phyloP scores from a whole-genome alignment of 106 monocot genomes.

The Ottelia alismoides region DNA sequence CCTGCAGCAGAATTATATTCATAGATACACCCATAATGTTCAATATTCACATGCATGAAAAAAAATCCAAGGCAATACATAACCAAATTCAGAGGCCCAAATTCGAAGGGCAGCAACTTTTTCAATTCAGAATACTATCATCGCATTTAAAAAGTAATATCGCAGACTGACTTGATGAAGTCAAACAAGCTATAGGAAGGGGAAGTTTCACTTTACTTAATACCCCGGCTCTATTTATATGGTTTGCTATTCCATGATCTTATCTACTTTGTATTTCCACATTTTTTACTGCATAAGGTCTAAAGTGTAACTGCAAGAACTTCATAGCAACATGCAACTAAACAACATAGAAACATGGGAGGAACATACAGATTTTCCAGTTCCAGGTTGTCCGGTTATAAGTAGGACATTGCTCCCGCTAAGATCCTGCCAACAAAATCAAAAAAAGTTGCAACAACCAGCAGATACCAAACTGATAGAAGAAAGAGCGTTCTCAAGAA shows the following conservation, averaged over 20 bases:
- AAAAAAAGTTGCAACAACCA: not conserved
- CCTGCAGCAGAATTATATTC: conserved; percentile 26
- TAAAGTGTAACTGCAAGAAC: not conserved
- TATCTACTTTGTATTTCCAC: not conserved
- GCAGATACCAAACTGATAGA: not conserved
- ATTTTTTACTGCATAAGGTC: not conserved
- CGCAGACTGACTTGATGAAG: not conserved
- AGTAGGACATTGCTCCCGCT: conserved; percentile 31
- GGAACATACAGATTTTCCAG: conserved; percentile 76
- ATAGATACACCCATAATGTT: not conserved
- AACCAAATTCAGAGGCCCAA: not conserved
- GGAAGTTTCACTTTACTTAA: not conserved
- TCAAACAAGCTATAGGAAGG: not conserved
- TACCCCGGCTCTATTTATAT: not conserved
- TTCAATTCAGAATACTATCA: not conserved
- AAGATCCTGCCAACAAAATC: conserved; percentile 14
- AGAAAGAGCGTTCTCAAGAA: not conserved
- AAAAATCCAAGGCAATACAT: not conserved
- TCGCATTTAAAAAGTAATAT: not conserved
- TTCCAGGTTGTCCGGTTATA: conserved; percentile 73
- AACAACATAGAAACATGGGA: not conserved
- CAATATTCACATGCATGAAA: not conserved
- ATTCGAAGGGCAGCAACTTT: not conserved
- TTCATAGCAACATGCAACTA: not conserved
- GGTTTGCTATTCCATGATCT: not conserved